Evolutionary conservation across 192 early-diverging fungal species (phyloP).

Genomic region (Mortierella alpina): DNA sequence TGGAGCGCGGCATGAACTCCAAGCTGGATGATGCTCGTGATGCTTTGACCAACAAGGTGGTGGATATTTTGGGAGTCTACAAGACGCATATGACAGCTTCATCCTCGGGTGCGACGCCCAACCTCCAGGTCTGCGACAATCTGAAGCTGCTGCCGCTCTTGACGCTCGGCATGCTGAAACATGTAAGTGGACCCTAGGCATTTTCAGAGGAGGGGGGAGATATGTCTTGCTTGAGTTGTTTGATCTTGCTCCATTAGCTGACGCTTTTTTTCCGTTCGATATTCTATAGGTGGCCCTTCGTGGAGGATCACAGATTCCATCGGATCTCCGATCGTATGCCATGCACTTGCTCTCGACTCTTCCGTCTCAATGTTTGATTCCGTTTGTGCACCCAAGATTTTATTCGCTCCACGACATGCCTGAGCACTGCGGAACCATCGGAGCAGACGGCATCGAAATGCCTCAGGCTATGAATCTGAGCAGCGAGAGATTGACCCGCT

Average conservation of each 20-base stretch:
- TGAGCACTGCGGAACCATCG: conserved; percentile 62
- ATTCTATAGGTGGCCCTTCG: conserved; percentile 64
- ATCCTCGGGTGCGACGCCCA: conserved; percentile 77
- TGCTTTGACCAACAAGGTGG: conserved; percentile 85
- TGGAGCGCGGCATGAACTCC: conserved; percentile 85
- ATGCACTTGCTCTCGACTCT: conserved; percentile 86
- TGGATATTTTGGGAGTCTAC: conserved; percentile 92
- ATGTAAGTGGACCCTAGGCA: conserved; percentile 62
- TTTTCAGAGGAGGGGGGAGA: not conserved
- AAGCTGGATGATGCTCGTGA: conserved; percentile 96
- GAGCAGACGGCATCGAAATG: conserved; percentile 73
- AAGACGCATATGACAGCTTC: conserved; percentile 81
- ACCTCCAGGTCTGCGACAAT: conserved; percentile 86
- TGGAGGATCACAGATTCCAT: conserved; percentile 74
- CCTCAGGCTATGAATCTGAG: conserved; percentile 84
- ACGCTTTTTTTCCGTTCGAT: not conserved
- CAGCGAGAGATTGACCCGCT: conserved; percentile 85
- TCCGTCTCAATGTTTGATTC: conserved; percentile 79
- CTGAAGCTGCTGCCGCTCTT: conserved; percentile 88
- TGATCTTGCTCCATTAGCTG: not conserved
- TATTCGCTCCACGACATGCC: conserved; percentile 89
- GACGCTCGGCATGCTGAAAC: conserved; percentile 85
- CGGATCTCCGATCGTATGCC: conserved; percentile 83
- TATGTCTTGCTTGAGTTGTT: not conserved
- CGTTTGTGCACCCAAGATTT: conserved; percentile 79